phyloP scores from a whole-genome alignment of 2,329 filamentous ascomycete species.

The Phyllosticta citriasiana region DNA sequence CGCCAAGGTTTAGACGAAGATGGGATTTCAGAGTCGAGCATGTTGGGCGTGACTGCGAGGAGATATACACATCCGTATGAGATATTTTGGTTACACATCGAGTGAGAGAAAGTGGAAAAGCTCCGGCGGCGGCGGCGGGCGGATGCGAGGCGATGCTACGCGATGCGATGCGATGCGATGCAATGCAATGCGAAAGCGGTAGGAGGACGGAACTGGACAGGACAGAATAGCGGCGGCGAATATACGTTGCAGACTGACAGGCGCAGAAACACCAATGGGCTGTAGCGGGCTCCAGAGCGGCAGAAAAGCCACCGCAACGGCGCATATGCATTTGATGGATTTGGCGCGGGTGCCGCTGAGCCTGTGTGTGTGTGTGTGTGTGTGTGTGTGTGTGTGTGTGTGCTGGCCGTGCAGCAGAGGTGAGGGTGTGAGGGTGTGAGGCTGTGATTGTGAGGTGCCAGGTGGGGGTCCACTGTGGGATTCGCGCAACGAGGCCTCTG shows the following conservation, averaged over 20 bases:
- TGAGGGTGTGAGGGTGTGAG: not conserved
- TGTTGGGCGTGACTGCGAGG: not conserved
- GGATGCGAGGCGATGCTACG: not conserved
- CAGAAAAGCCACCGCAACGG: not conserved
- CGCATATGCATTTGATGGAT: not conserved
- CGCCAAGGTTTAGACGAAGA: not conserved
- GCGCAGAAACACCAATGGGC: not conserved
- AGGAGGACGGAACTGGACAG: no score
- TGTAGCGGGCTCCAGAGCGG: not conserved
- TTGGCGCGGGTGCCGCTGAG: not conserved
- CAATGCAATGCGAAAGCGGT: not conserved
- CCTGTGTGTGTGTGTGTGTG: not conserved
- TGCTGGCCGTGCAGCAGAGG: not conserved
- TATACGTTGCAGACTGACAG: not conserved
- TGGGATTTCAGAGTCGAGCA: no score
- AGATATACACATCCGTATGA: not conserved
- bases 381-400: not conserved
- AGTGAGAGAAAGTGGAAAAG: not conserved
- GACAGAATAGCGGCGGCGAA: not conserved
- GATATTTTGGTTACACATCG: not conserved
- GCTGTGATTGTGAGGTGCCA: not conserved
- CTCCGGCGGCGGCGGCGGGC: no score
- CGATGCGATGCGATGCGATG: not conserved
- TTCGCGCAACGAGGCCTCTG: not conserved
- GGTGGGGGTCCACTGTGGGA: not conserved